Evolutionary conservation across 768 basidiomycete genomes (phyloP), one percentile per base, ranked within the genome.

Genomic region (Trametes cinnabarina): DNA sequence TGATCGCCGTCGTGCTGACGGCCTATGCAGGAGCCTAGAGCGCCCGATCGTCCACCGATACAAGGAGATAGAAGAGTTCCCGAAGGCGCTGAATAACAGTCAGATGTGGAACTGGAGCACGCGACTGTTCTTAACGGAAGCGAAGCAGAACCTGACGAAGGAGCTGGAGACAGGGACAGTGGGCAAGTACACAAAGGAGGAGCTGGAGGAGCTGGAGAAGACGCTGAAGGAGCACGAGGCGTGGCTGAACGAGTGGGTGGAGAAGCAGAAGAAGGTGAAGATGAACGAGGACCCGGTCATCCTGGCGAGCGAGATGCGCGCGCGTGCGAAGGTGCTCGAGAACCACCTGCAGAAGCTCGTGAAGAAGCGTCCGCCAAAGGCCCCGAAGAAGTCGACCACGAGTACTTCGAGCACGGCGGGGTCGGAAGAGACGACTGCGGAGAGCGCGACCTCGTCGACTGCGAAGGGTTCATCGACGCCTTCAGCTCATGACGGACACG

Each of bases 101-200:
- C 90, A 91, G 69, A 88, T 85, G 83, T 88, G 85, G 89, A 93
- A 85, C 74, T 99, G 84, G 90, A 87, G 80, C 72, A 90, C 84
- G 57, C 86, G 80, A 15, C 71, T 90, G n/a, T 99, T 98, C 87
- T 80, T 97, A 26, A 74, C 79, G 0, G 89, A 93, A 51, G 94
- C 95, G 22, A 78, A 79, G 6, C 69, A 78, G 56, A 95, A 96
- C 71, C 73, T 89, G 42, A 91, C 91, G 2, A 72, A 74, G 3
- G 90, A 90, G 63, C 73, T 78, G 14, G 77, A 79, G 10, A 79
- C 77, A 0, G 86, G 79, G 4, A 72, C 85, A 7, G 85, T 84
- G 0, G 85, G 88, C 0, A 91, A 90, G 68, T 97, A 89, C 84
- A 94, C 94, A 0, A 69, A 77, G 15, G 89, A 86, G n/a, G 97